Base-by-base conservation (phyloP, 352 stramenopile species). In the Achlya hypogyna region DNA sequence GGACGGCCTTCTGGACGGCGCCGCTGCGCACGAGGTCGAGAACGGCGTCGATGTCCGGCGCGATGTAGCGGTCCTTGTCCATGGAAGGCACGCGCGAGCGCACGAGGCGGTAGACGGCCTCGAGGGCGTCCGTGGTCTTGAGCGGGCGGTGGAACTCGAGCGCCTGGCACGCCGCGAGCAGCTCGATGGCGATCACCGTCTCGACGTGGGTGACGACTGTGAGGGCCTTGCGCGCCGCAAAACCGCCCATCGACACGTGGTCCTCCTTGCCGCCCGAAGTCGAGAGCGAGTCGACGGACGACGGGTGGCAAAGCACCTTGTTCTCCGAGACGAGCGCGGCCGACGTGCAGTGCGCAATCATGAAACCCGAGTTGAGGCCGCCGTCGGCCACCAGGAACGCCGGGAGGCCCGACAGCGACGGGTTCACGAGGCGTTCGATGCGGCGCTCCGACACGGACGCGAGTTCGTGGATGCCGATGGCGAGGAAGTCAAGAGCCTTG, bases 301-400 rank as follows among this genome's bases (percentile, higher is more conserved):
- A 84, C 38, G 88, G 88, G 71, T 96, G 86, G 22, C 80, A 86
- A 6, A 96, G 82, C 51, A 95, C 85, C 67, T 95, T 95, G 78
- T 96, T 96, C 72, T 96, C 87, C 25, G 79, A 92, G 23, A 96
- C 87, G 42, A 96, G 74, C 38, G 87, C 86, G 0, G 86, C 86
- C 3, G 86, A 86, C 4, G 83, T 94, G 74, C 87, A 95, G 69
- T 96, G 86, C 1, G 87, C 86, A 71, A 96, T 96, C 87, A 96
- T 96, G 73, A 96, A 96, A 27, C 87, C 87, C 34, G 84, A 95
- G 75, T 96, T 92, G 59, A 96, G 74, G 5, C 87, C 87, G 16
- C 87, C 86, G 63, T 94, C 80, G 42, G 88, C 77, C 31, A 95
- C 85, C 6, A 96, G 71, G 73, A 96, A 96, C 2, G 86, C 83